Evolutionary conservation across 495 filamentous ascomycete genomes (phyloP), one percentile per base, ranked within the genome.

Genomic region (Lasiosphaeria ovina): DNA sequence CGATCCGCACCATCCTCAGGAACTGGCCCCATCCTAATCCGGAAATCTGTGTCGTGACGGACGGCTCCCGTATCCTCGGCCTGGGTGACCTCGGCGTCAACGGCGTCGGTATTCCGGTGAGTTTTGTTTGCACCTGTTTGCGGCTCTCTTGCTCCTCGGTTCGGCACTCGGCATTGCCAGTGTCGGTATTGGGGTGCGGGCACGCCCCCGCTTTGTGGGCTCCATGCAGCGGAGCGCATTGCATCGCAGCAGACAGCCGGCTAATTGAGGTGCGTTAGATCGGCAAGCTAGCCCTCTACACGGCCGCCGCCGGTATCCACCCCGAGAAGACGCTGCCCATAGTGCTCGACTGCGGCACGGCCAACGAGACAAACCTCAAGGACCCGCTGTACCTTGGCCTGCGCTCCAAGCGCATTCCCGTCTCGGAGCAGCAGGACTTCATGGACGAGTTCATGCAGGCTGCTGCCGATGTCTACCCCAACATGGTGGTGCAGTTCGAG

Each of bases 401-500:
- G 69, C 87, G 92, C 63, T 82, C 86, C 57, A 88, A 89, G 73
- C 93, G 96, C 76, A 81, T 93, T 51, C 81, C 86, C 12, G 79
- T 89, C 33, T 82, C 91, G 52, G 89, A 96, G 70, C 92, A 94
- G 75, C 84, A 87, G 67, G 93, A 93, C 65, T 98, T 98, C 74
- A 81, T 98, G 83, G 94, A 98, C 68, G 94, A 98, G 80, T 84
- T 98, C 76, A 98, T 98, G 94, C 79, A 86, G 67, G 94, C 94
- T 55, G 82, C 91, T 44, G 89, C 87, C 45, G 91, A 94, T 70
- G 87, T 90, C 60, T 96, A 84, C 85, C 92, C 92, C 17, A 85
- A 91, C 59, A 95, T 98, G 79, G 87, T 98, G 56, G 90, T 98
- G 62, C 94, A 98, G 74, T 98, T 96, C 64, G 94, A 98, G 76